Evolutionary conservation across 2,329 filamentous ascomycete genomes (phyloP).

Genomic region (Metarhizium humberi): DNA sequence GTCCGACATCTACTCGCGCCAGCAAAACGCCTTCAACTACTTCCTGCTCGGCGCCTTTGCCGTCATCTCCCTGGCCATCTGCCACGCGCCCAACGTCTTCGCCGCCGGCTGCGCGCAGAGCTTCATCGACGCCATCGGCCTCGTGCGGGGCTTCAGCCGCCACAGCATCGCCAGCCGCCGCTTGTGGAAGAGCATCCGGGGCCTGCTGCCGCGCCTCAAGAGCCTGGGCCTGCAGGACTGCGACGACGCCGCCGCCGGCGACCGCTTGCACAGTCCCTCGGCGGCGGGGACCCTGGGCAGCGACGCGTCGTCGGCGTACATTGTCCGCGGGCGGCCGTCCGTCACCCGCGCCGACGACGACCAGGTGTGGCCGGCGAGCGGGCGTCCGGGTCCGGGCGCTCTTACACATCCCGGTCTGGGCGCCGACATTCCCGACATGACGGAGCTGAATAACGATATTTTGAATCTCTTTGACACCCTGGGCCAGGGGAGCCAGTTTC

Average conservation of each 20-base stretch:
- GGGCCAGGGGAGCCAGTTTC: conserved; percentile 18
- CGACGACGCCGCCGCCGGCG: conserved; percentile 5
- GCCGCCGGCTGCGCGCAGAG: conserved; percentile 23
- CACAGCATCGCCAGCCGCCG: conserved; percentile 22
- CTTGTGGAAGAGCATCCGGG: conserved; percentile 26
- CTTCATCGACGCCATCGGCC: conserved; percentile 21
- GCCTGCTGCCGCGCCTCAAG: conserved; percentile 21
- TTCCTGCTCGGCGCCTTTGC: conserved; percentile 19
- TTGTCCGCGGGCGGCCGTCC: neutral
- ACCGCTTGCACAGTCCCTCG: too few species aligned
- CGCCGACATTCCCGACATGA: conserved; percentile 20
- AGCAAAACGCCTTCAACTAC: conserved; percentile 17
- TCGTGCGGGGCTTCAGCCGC: conserved; percentile 22
- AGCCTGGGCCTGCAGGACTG: conserved; percentile 14
- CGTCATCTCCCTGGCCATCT: conserved; percentile 32
- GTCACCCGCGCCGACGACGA: neutral
- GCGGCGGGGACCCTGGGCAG: too few species aligned
- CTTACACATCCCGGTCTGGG: neutral
- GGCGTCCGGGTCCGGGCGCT: neutral
- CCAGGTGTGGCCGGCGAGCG: neutral
- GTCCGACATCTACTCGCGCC: conserved; percentile 15
- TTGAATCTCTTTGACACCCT: conserved; percentile 26
- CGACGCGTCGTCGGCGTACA: too few species aligned
- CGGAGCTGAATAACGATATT: conserved; percentile 25
- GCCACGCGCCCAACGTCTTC: conserved; percentile 33